Conservation (phyloP, 257 asterid species). For the Parsonsia alboflavescens region DNA sequence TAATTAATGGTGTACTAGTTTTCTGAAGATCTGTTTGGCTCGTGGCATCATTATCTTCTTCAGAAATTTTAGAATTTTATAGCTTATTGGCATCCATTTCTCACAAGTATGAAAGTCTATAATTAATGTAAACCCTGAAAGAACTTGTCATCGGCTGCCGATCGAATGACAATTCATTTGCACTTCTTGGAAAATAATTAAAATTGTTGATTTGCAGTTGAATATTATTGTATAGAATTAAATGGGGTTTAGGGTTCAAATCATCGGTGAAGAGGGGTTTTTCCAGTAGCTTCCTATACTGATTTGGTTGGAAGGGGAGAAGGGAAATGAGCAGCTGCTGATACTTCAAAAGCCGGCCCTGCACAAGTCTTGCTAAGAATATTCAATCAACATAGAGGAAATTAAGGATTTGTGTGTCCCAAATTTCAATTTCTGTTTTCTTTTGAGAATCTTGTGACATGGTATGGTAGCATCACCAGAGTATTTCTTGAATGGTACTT, state of each 20-base stretch:
- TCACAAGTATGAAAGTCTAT: too few relatives aligned
- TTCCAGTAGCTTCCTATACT: background rate
- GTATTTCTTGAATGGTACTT: too few relatives aligned
- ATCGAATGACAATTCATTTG: too few relatives aligned
- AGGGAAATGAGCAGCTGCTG: background rate
- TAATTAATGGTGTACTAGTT: too few relatives aligned
- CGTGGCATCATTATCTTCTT: background rate
- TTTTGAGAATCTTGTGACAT: background rate
- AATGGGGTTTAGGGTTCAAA: too few relatives aligned
- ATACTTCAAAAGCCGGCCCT: background rate
- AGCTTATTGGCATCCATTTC: background rate
- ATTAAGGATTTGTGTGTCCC: background rate
- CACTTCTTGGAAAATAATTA: background rate
- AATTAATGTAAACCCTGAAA: too few relatives aligned
- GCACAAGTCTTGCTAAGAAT: background rate
- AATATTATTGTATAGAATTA: too few relatives aligned
- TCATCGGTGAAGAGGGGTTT: background rate
- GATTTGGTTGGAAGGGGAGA: background rate
- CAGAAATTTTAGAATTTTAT: background rate
- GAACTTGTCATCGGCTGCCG: too few relatives aligned
- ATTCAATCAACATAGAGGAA: background rate
- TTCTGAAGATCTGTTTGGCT: too few relatives aligned
- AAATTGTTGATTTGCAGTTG: too few relatives aligned
- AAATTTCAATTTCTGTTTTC: too few relatives aligned
- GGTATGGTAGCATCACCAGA: too few relatives aligned